Conservation (phyloP, 2,329 filamentous ascomycete genomes). For the Cadophora malorum region DNA sequence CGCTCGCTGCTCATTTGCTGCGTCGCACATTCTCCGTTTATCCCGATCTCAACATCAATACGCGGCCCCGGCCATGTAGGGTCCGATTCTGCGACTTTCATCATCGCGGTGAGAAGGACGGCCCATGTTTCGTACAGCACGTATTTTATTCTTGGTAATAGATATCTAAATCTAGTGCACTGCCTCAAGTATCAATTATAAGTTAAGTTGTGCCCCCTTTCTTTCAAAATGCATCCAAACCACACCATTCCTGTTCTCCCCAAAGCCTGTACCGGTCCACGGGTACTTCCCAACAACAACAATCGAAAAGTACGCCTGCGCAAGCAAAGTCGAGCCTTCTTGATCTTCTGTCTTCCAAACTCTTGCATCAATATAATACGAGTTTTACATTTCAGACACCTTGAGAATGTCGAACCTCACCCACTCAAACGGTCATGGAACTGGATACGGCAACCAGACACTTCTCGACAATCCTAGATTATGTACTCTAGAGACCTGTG, state of each 20-base stretch:
- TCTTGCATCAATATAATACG: too few species aligned
- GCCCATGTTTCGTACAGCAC: neutral
- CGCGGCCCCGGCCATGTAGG: constrained; percentile 2
- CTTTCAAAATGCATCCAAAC: neutral
- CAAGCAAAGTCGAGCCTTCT: neutral
- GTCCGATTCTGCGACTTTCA: neutral
- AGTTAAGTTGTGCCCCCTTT: constrained; percentile 14
- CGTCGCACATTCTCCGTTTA: neutral
- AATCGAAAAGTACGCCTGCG: neutral
- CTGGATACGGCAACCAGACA: constrained; percentile 38
- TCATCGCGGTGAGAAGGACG: neutral
- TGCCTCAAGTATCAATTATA: constrained; percentile 22
- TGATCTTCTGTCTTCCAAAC: neutral
- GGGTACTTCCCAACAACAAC: constrained; percentile 5
- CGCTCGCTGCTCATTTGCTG: constrained; percentile 6
- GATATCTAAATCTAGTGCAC: constrained; percentile 10
- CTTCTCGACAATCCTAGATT: constrained; percentile 33
- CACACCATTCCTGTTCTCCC: neutral
- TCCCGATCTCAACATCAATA: neutral
- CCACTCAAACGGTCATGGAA: constrained; percentile 24
- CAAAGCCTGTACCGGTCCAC: neutral
- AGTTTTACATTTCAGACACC: neutral
- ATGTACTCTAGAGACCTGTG: constrained; percentile 46
- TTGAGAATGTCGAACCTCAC: constrained; percentile 39
- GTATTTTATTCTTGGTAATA: neutral